Evolutionary conservation across 2,329 filamentous ascomycete species (phyloP).

Genomic region (Colletotrichum sp.): DNA sequence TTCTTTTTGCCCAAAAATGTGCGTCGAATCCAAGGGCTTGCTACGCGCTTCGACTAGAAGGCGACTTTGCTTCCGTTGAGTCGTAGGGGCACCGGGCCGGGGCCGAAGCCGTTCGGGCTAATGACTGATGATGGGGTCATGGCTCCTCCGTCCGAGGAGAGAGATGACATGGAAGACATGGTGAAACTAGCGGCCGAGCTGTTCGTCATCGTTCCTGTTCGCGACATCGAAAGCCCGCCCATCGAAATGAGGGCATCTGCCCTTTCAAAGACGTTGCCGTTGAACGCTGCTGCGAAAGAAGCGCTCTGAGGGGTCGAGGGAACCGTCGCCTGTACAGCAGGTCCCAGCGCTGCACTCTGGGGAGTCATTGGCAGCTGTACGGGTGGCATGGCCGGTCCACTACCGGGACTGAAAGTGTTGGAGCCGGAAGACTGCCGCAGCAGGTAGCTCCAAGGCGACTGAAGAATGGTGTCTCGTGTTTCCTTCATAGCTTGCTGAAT

Average conservation of each 20-base stretch:
- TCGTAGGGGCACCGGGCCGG: slow-evolving; percentile 29
- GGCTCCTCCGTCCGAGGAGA: slow-evolving; percentile 42
- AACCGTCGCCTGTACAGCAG: slow-evolving; percentile 88
- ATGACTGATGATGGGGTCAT: slow-evolving; percentile 35
- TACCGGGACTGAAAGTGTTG: slow-evolving; percentile 24
- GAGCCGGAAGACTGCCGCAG: slow-evolving; percentile 28
- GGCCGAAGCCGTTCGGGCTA: slow-evolving; percentile 32
- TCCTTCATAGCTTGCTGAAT: slow-evolving; percentile 86
- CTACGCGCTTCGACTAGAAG: slow-evolving; percentile 32
- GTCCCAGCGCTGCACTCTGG: slow-evolving; percentile 85
- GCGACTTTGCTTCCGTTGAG: slow-evolving; percentile 43
- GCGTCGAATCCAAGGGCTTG: slow-evolving; percentile 18
- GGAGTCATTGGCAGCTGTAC: slow-evolving; percentile 78
- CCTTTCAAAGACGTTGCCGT: slow-evolving; percentile 64
- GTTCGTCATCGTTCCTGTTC: slow-evolving; percentile 51
- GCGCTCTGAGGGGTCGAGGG: slow-evolving; percentile 70
- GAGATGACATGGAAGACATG: slow-evolving; percentile 41
- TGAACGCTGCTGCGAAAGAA: slow-evolving; percentile 60
- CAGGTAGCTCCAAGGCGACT: slow-evolving; percentile 62
- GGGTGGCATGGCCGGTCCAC: slow-evolving; percentile 33
- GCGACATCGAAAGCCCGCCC: slow-evolving; percentile 62
- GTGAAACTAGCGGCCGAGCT: slow-evolving; percentile 28
- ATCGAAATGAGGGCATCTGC: slow-evolving; percentile 63
- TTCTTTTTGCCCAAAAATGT: slow-evolving; percentile 7
- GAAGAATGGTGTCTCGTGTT: slow-evolving; percentile 72